These are phyloP conservation scores for Fusarium metavorans DNA, from an alignment of 2,329 filamentous ascomycete species.

Conservation along the genomic window DNA sequence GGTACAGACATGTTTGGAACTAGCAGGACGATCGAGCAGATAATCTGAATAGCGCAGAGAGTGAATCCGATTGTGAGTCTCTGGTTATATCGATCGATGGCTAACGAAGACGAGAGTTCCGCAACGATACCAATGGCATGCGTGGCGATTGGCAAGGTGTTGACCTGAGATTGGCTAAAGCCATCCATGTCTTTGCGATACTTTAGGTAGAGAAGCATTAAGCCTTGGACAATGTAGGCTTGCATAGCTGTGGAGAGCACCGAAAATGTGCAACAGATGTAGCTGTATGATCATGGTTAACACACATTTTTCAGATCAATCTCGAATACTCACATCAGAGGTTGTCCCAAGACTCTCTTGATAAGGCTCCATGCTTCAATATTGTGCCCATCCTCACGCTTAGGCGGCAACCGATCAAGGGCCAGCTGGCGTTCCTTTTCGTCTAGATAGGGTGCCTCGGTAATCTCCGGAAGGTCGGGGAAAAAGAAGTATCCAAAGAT, in stretches of 20 bases:
- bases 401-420: slow-evolving; percentile 46
- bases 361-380: slow-evolving; percentile 47
- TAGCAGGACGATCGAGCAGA: slow-evolving; percentile 32
- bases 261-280: slow-evolving; percentile 47
- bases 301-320: fast-evolving
- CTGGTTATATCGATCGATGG: slow-evolving; percentile 35
- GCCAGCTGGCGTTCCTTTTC: slow-evolving; percentile 50
- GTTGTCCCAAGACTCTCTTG: slow-evolving; percentile 44
- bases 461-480: slow-evolving; percentile 49
- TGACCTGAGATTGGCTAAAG: slow-evolving; percentile 42
- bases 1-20: slow-evolving; percentile 33
- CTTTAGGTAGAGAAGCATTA: slow-evolving; percentile 44
- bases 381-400: slow-evolving; percentile 50
- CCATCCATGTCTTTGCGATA: slow-evolving; percentile 30
- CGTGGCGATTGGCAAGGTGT: slow-evolving; percentile 41
- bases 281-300: background rate
- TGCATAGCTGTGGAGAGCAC: slow-evolving; percentile 33
- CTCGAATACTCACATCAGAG: slow-evolving; percentile 40
- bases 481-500: slow-evolving; percentile 40
- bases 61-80: slow-evolving; percentile 13
- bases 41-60: slow-evolving; percentile 32
- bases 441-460: slow-evolving; percentile 50
- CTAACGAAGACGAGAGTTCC: slow-evolving; percentile 30
- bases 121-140: slow-evolving; percentile 43
- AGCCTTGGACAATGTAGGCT: slow-evolving; percentile 40